Base-by-base conservation (phyloP, 768 basidiomycete genomes). In the Austroboletus festivus region DNA sequence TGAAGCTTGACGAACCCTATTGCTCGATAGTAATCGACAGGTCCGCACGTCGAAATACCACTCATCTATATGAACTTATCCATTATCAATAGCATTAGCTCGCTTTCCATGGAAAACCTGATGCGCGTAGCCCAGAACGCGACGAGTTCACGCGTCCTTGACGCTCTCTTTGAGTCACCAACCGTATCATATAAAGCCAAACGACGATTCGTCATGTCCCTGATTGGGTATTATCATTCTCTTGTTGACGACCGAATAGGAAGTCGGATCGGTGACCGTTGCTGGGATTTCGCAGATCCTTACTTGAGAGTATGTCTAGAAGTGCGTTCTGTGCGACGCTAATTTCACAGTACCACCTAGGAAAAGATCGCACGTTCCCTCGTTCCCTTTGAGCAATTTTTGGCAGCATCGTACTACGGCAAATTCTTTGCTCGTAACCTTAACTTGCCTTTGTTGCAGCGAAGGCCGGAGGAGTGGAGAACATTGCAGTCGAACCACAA, bases 231-330 rank as follows among this genome's bases (percentile, higher is more conserved):
- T 50, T 96, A 85, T 68, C 84, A 86, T 61, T 62, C 71, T 24
- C 81, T 99, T 28, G 89, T 88, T 5, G 88, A 94, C 62, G 92
- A 97, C 63, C 82, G 87, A 38, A 82, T 96, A 53, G 96, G 96
- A 38, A 91, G 89, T 58, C 78, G 92, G 40, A 83, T 98, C 1
- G 89, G 81, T 5, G 95, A 94, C 59, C 82, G 86, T n/a, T 89
- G 87, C 55, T 98, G 93, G 92, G 81, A 77, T 1, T 82, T 80
- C 52, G 85, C 89, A n/a, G 96, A 99, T 69, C 85, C 90, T 1
- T 97, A 89, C 68, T 77, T 96, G 55, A 93, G 88, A 74, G 93
- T 93, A 52, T 20, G 52, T 42, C n/a, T 23, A 28, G 39, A 15
- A 30, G 19, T 49, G 28, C 23, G 12, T 5, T 13, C 21, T 10